Evolutionary conservation across 2,329 filamentous ascomycete species (phyloP), one percentile per base, ranked within the genome.

Genomic region (Fusarium heterosporum): DNA sequence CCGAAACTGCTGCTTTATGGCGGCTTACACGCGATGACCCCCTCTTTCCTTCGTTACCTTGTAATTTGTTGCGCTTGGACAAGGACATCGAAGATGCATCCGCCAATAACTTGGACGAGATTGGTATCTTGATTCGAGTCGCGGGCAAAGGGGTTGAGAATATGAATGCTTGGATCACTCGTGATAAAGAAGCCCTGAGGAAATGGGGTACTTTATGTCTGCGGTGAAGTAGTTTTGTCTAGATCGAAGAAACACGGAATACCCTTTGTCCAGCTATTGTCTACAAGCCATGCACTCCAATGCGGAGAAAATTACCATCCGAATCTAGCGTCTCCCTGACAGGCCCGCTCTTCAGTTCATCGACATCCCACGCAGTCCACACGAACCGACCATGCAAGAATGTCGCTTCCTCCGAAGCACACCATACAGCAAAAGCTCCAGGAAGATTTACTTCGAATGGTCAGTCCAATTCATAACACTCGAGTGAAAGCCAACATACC

Each of bases 301-400:
- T 55, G 1, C 55, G 51, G n/a, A 58, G 55, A 8, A 58, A 58
- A 0, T 40, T 28, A 0, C 13, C 12, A 5, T 56, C 51, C 0
- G 4, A 56, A 4, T 48, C 34, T 2, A 58, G 17, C 1, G 22
- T 29, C 11, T 48, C 16, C 17, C 55, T 17, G 7, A 56, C 1
- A 3, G 29, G 4, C 0, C 55, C 55, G 2, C 4, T n/a, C 17
- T 55, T 46, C 19, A 58, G 17, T 41, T 58, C 55, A 5, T 56
- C 55, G 5, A 58, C 55, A 36, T 58, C 41, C 55, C 55, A 58
- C 2, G 34, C 28, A 2, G 55, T 25, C 51, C 55, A 58, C 8
- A 58, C 36, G 14, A 56, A 58, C 6, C 55, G 40, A 6, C 55
- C 51, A 2, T 58, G 52, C 9, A 58, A 6, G 8, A 58, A 56